Percentiles rank a stretch among this genome's conserved stretches.
These are phyloP conservation scores for Fremontodendron californicum DNA, from an alignment of 345 rosid genomes.

Conservation along the genomic window DNA sequence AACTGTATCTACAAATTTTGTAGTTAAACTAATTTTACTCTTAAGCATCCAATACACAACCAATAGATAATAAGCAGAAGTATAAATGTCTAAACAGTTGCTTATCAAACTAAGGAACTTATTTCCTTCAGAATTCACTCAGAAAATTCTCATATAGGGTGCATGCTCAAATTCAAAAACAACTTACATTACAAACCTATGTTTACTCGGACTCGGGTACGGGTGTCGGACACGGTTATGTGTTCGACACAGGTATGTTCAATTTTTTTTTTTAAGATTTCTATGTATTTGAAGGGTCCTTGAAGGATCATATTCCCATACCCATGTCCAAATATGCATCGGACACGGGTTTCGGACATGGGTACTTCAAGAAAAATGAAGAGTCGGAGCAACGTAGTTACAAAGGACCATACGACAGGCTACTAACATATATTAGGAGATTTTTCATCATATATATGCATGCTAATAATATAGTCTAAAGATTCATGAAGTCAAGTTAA, in stretches of 20 bases:
- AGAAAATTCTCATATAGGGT: neutral
- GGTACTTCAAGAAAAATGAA: too few relatives aligned
- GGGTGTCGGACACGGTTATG: too few relatives aligned
- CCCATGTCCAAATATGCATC: too few relatives aligned
- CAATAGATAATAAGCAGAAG: neutral
- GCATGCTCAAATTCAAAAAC: too few relatives aligned
- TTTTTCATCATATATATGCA: constrained; percentile 2
- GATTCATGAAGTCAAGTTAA: constrained; percentile 5
- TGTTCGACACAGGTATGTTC: too few relatives aligned
- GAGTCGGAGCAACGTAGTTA: too few relatives aligned
- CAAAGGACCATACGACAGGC: neutral
- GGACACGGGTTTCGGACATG: too few relatives aligned
- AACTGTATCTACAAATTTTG: neutral
- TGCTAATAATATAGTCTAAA: neutral
- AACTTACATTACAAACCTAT: too few relatives aligned
- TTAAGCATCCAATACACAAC: neutral
- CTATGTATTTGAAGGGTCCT: too few relatives aligned
- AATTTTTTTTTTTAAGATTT: too few relatives aligned
- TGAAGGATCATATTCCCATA: too few relatives aligned
- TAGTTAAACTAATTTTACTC: neutral
- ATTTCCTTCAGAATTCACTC: neutral
- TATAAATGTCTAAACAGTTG: neutral
- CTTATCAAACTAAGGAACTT: neutral
- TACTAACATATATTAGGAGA: neutral
- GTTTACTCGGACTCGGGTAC: too few relatives aligned